Evolutionary conservation across 345 rosid species (phyloP).

Genomic region (Adansonia digitata): DNA sequence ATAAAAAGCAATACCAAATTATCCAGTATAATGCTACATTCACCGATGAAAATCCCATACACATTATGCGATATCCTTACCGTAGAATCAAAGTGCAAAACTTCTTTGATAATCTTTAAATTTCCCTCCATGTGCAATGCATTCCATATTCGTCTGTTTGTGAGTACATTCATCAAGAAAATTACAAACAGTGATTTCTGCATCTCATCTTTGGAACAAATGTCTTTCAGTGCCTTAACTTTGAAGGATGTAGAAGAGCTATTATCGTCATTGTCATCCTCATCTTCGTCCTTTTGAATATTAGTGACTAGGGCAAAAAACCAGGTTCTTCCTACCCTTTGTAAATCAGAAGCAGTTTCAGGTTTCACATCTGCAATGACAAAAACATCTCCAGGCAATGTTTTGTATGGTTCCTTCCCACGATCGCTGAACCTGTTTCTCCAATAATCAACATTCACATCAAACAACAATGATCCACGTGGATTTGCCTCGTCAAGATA

Average conservation of each 20-base stretch:
- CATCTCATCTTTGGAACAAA: background rate
- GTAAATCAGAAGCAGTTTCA: constrained; percentile 28
- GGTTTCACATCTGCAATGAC: constrained; percentile 32
- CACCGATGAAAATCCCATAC: background rate
- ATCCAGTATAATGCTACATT: background rate
- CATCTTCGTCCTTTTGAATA: background rate
- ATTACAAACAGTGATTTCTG: constrained; percentile 23
- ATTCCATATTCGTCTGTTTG: constrained; percentile 35
- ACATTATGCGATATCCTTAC: constrained; percentile 21
- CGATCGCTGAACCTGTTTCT: constrained; percentile 17
- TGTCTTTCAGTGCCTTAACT: constrained; percentile 6
- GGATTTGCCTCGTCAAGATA: background rate
- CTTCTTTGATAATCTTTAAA: constrained; percentile 21
- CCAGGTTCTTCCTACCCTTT: constrained; percentile 26
- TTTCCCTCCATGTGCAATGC: constrained; percentile 27
- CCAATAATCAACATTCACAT: constrained; percentile 33
- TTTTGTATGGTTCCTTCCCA: constrained; percentile 32
- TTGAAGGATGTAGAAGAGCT: constrained; percentile 16
- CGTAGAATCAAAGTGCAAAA: constrained; percentile 12
- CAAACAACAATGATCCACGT: background rate
- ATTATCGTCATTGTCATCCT: background rate
- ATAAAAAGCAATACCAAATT: background rate
- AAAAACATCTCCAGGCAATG: constrained; percentile 37
- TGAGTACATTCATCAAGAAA: constrained; percentile 25
- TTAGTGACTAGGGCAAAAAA: constrained; percentile 19